A percentile compares a stretch with the other conserved stretches of the same genome.
These are phyloP conservation scores for Hordeum vulgare DNA, from an alignment of 176 grass and related monocot genomes.

Conservation along the genomic window MorexV3_pseudomolecules_assembly NC_058519.1:643283837-643284336, in stretches of 20 bases:
- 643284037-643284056: not conserved
- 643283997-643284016: not conserved
- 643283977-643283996: no score
- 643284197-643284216: slow-evolving; percentile 3
- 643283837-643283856: not conserved
- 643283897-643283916: not conserved
- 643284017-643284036: no score
- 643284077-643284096: slow-evolving; percentile 32
- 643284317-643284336: not conserved
- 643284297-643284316: not conserved
- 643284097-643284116: not conserved
- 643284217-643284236: not conserved
- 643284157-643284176: not conserved
- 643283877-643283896: not conserved
- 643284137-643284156: slow-evolving; percentile 32
- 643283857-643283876: not conserved
- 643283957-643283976: not conserved
- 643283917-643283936: not conserved
- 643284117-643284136: slow-evolving; percentile 24
- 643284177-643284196: slow-evolving; percentile 16
- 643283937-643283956: not conserved
- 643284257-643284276: not conserved
- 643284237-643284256: no score
- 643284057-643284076: not conserved
- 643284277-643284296: not conserved